phyloP scores from a whole-genome alignment of 2,329 filamentous ascomycete species.

The Diplodia scrobiculata region DNA sequence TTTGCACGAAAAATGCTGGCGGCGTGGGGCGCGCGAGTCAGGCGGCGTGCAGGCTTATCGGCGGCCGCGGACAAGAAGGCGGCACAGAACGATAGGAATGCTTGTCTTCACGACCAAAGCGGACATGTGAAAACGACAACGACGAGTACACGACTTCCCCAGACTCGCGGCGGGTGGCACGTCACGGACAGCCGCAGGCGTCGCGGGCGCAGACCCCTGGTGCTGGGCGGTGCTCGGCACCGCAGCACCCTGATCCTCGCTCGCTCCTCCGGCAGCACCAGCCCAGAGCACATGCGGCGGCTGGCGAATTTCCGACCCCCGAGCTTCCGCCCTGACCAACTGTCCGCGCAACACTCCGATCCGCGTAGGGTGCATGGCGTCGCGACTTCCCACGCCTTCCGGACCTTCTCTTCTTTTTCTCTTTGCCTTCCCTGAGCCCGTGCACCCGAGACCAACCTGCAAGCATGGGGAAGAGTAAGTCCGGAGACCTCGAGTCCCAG shows the following conservation, averaged over 20 bases:
- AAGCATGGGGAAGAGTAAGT: constrained; percentile 31
- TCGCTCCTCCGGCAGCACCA: background rate
- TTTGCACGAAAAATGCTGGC: background rate
- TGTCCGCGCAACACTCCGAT: constrained; percentile 15
- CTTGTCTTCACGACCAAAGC: background rate
- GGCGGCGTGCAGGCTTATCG: constrained; percentile 16
- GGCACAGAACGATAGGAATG: background rate
- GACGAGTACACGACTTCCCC: background rate
- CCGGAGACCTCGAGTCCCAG: constrained; percentile 30
- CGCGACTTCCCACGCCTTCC: constrained; percentile 6
- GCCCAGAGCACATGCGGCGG: background rate
- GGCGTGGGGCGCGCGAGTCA: constrained; percentile 18
- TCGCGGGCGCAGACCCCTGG: constrained; percentile 8
- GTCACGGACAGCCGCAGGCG: background rate
- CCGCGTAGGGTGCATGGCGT: constrained; percentile 15
- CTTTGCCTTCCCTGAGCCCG: constrained; percentile 27
- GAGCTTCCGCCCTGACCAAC: constrained; percentile 23
- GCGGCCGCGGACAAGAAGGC: background rate
- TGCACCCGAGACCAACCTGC: constrained; percentile 2
- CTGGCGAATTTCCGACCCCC: constrained; percentile 10
- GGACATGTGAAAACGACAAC: background rate
- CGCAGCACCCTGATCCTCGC: constrained; percentile 12
- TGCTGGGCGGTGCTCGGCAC: constrained; percentile 18
- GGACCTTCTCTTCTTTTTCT: constrained; percentile 27
- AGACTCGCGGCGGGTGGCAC: constrained; percentile 5